Conservation (phyloP, 2,329 filamentous ascomycete species). For the Orbilia brochopaga region DNA sequence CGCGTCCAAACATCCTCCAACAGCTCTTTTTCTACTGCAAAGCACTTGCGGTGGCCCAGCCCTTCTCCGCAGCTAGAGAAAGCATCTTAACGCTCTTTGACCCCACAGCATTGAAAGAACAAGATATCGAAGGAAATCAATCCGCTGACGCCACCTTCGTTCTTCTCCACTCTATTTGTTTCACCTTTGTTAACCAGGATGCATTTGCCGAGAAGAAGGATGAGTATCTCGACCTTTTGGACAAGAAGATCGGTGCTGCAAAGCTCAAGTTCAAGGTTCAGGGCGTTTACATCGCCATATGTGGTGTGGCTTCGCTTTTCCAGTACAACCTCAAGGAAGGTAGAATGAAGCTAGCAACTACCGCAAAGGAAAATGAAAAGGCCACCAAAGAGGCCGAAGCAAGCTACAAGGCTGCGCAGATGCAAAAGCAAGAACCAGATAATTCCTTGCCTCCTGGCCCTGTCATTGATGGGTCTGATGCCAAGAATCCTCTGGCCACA, state of each 20-base stretch:
- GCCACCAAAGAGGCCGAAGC: constrained; percentile 37
- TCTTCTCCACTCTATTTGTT: constrained; percentile 69
- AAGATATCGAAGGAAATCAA: constrained; percentile 56
- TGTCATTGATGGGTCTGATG: constrained; percentile 30
- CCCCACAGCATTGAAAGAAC: constrained; percentile 61
- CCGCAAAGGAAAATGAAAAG: constrained; percentile 37
- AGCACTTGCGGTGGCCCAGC: constrained; percentile 70
- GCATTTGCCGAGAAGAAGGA: constrained; percentile 60
- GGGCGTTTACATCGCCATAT: constrained; percentile 53
- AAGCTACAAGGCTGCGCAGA: constrained; percentile 16
- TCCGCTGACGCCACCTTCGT: constrained; percentile 68
- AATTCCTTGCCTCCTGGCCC: constrained; percentile 28
- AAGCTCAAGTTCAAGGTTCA: constrained; percentile 56
- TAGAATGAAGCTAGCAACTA: constrained; percentile 38
- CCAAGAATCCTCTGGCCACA: constrained; percentile 33
- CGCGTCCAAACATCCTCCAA: constrained; percentile 71
- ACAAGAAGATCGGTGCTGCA: constrained; percentile 65
- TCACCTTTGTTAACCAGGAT: constrained; percentile 63
- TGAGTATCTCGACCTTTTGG: constrained; percentile 65
- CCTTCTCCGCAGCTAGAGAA: constrained; percentile 72
- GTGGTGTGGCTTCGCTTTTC: constrained; percentile 53
- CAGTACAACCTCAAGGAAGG: constrained; percentile 52
- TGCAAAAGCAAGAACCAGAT: constrained; percentile 18
- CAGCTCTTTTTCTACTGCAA: constrained; percentile 77
- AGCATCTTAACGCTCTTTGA: constrained; percentile 74